Percentiles rank a stretch among this genome's conserved stretches.
phyloP scores from a whole-genome alignment of 2,329 filamentous ascomycete species.

The Fusarium sarcochroum region DNA sequence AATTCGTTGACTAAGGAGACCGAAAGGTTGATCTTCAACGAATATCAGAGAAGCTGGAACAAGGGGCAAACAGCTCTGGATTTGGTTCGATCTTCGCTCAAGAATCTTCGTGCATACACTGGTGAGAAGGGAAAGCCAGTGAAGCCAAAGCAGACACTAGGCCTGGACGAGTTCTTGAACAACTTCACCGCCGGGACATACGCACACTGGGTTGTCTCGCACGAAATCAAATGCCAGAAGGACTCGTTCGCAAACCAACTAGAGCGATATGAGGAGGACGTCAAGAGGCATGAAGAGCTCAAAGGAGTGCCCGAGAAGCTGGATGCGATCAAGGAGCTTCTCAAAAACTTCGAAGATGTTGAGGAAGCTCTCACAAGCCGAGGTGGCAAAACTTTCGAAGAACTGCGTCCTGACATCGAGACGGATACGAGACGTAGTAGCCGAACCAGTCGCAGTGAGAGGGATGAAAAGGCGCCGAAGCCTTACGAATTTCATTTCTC shows the following conservation, averaged over 20 bases:
- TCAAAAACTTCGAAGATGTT: constrained; percentile 30
- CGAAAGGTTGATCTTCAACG: constrained; percentile 53
- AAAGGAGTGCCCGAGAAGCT: constrained; percentile 64
- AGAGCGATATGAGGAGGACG: constrained; percentile 45
- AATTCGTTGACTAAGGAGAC: constrained; percentile 67
- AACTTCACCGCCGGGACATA: constrained; percentile 70
- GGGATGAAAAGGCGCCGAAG: constrained; percentile 42
- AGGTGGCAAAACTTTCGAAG: constrained; percentile 76
- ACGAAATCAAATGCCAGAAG: constrained; percentile 55
- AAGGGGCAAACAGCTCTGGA: constrained; percentile 71
- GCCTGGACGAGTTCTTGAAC: constrained; percentile 67
- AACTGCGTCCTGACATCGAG: constrained; percentile 71
- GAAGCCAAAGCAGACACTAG: constrained; percentile 51
- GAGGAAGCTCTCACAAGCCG: constrained; percentile 64
- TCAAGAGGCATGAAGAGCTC: constrained; percentile 30
- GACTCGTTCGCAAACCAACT: constrained; percentile 53
- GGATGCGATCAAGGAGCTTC: constrained; percentile 60
- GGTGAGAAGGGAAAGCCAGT: constrained; percentile 28
- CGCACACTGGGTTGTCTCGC: constrained; percentile 66
- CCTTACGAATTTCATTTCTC: constrained; percentile 65
- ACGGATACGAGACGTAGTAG: constrained; percentile 28
- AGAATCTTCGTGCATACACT: constrained; percentile 63
- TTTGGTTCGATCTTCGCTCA: constrained; percentile 66
- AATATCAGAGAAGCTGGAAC: constrained; percentile 52
- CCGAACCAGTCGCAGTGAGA: background rate